Percentiles rank a stretch among this genome's conserved stretches.
These are phyloP conservation scores for Trichoderma endophyticum DNA, from an alignment of 2,329 filamentous ascomycete species.

Conservation along the genomic window DNA sequence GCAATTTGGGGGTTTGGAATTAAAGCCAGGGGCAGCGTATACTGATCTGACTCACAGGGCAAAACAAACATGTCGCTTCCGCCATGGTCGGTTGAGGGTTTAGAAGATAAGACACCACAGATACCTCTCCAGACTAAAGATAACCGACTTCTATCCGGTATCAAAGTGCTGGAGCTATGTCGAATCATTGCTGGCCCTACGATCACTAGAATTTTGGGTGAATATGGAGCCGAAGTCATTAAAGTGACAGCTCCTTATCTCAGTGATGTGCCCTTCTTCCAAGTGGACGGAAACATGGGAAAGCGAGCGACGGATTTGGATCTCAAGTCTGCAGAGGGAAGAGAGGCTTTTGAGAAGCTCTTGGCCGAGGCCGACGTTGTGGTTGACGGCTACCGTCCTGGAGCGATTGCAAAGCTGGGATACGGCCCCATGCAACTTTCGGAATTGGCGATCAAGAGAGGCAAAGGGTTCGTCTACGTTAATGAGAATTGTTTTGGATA, in stretches of 20 bases:
- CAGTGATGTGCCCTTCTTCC: constrained; percentile 70
- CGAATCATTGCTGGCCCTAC: constrained; percentile 74
- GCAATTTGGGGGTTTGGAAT: not conserved
- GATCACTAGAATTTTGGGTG: constrained; percentile 67
- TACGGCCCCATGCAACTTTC: constrained; percentile 57
- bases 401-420: constrained; percentile 60
- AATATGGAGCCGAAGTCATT: constrained; percentile 71
- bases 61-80: constrained; percentile 39
- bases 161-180: constrained; percentile 72
- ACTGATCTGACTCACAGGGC: constrained; percentile 38
- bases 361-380: constrained; percentile 62
- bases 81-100: constrained; percentile 48
- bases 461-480: constrained; percentile 64
- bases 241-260: constrained; percentile 66
- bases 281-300: constrained; percentile 69
- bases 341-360: constrained; percentile 55
- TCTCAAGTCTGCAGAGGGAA: constrained; percentile 53
- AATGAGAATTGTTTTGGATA: constrained; percentile 71
- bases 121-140: constrained; percentile 34
- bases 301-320: constrained; percentile 65
- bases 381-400: constrained; percentile 66
- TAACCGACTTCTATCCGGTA: constrained; percentile 48
- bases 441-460: constrained; percentile 49
- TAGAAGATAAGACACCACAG: constrained; percentile 50
- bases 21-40: too few species aligned